Evolutionary conservation across 768 basidiomycete genomes (phyloP).

Genomic region (Boletus sp.): DNA sequence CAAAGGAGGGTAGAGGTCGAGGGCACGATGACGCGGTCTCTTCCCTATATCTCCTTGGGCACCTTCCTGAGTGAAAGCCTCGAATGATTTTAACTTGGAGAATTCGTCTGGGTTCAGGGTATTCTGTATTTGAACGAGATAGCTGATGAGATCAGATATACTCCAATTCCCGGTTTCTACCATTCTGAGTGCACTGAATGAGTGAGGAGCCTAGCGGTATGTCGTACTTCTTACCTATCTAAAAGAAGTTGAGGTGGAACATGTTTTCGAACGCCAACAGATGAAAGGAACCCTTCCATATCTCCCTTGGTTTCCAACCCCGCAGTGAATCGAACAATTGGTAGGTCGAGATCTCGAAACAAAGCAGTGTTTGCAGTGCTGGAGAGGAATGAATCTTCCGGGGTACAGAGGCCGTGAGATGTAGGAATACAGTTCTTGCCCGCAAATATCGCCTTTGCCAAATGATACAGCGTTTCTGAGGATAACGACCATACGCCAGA

Average conservation of each 20-base stretch:
- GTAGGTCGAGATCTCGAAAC: background rate
- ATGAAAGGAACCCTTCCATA: background rate
- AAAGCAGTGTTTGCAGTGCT: background rate
- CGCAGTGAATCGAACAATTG: background rate
- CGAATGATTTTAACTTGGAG: background rate
- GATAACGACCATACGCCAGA: conserved; percentile 68
- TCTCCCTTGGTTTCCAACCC: background rate
- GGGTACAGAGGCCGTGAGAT: background rate
- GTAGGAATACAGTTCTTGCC: background rate
- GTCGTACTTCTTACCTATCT: background rate
- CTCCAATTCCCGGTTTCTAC: conserved; percentile 2
- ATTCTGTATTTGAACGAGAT: conserved; percentile 1
- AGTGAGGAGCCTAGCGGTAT: background rate
- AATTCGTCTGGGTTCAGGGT: background rate
- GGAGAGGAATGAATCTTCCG: background rate
- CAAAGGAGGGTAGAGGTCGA: no score
- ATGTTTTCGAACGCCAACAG: background rate
- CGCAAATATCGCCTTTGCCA: background rate
- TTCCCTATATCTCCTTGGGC: background rate
- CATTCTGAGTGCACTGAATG: background rate
- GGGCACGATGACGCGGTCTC: no score
- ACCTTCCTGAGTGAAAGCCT: conserved; percentile 56
- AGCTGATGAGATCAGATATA: background rate
- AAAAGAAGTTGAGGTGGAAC: background rate
- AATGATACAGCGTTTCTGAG: conserved; percentile 21